Evolutionary conservation across 2,329 filamentous ascomycete genomes (phyloP), one percentile per base, ranked within the genome.

Genomic region (Ophiognomonia clavigignenti-juglandacearum): DNA sequence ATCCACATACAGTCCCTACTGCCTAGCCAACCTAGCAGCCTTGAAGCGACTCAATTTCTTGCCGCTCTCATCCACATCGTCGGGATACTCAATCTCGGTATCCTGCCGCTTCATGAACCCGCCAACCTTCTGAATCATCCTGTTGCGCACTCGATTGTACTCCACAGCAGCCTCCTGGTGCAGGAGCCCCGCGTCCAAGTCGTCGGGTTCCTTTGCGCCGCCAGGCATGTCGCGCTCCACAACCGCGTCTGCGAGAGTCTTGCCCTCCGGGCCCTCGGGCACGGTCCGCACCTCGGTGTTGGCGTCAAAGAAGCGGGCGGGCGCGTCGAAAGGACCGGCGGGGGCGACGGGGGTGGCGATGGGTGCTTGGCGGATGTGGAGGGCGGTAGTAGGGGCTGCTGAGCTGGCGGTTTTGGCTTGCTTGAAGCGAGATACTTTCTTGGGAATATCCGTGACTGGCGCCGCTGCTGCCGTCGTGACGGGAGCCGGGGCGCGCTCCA

Each of bases 81-180:
- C 82, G 37, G 90, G 71, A 1, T 85, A 79, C 43, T 86, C 76
- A 39, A 82, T 78, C 16, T 78, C 77, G 43, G 79, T 74, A 50
- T 88, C 82, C 50, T 86, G 80, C 56, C 89, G 80, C 48, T 80
- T 77, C 57, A 86, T 69, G 63, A 96, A 95, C 3, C 90, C 90
- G 43, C 90, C 90, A 57, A 93, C 82, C 56, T 83, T 78, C 56
- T 89, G 82, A 45, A 96, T 90, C 66, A 95, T 83, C 58, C 79
- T 80, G 61, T 91, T 95, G 18, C 92, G 85, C 64, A 88, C 74
- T 37, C 80, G 82, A 63, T 95, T 86, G 64, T 95, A 95, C 60
- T 95, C 87, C 31, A 81, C 79, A 7, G 87, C 84, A 13, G 95
- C 82, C 63, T 95, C 86, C 53, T 87, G 82, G 44, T 86, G 78